A percentile compares a stretch with the other conserved stretches of the same genome.
These are phyloP conservation scores for Aspergillus arachidicola DNA, from an alignment of 2,329 filamentous ascomycete genomes.

Conservation along the genomic window DNA sequence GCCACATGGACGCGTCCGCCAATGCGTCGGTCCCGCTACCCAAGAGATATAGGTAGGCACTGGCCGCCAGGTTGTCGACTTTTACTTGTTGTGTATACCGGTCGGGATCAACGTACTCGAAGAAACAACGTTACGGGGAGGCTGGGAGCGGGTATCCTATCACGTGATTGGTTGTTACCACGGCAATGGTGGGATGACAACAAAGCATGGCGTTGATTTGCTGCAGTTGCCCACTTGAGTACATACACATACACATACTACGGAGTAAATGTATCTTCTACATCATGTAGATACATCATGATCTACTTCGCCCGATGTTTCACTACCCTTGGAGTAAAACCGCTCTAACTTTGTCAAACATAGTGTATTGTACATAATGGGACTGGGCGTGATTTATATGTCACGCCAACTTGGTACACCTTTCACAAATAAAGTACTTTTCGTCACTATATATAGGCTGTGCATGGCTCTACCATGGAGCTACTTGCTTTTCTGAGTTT, in stretches of 20 bases:
- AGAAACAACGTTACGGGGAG: constrained; percentile 21
- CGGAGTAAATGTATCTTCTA: neutral
- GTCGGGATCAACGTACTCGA: constrained; percentile 8
- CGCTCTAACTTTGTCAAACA: neutral
- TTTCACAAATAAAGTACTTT: neutral
- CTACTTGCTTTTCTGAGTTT: neutral
- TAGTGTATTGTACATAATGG: neutral
- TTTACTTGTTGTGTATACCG: constrained; percentile 16
- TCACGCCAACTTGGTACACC: neutral
- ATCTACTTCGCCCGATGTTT: neutral
- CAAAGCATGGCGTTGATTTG: neutral
- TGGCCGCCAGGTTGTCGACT: constrained; percentile 12
- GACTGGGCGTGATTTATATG: neutral
- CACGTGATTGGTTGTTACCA: constrained; percentile 11
- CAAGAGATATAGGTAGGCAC: neutral
- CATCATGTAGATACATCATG: neutral
- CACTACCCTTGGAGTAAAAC: neutral
- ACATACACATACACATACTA: neutral
- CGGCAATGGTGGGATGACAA: constrained; percentile 3
- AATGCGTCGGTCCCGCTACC: constrained; percentile 18
- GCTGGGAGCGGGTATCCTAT: constrained; percentile 14
- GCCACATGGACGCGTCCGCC: constrained; percentile 21
- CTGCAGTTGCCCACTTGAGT: too few species aligned
- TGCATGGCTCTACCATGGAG: neutral
- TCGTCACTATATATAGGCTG: neutral